These are phyloP conservation scores for Millerozyma acaciae DNA, from an alignment of 805 yeast genomes.

Conservation along the genomic window DNA sequence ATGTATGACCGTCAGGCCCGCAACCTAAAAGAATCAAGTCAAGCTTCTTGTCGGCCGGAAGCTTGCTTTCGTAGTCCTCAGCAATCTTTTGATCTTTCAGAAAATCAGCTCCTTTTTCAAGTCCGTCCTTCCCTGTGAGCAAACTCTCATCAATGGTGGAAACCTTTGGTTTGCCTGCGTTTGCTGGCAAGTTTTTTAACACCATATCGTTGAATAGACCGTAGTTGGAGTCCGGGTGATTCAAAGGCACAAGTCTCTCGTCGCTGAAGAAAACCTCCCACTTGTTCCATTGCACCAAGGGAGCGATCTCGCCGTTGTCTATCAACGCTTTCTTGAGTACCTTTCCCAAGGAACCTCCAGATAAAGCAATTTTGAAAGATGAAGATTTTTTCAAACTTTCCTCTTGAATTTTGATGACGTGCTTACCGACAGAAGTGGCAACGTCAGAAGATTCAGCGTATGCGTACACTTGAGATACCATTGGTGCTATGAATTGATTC, in stretches of 20 bases:
- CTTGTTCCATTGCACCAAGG: slow-evolving; percentile 56
- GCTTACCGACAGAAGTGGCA: slow-evolving; percentile 62
- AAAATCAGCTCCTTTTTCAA: slow-evolving; percentile 40
- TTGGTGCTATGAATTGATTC: slow-evolving; percentile 6
- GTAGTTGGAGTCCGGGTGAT: slow-evolving; percentile 80
- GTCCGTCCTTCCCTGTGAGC: slow-evolving; percentile 48
- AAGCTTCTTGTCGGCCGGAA: slow-evolving; percentile 46
- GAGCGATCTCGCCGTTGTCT: slow-evolving; percentile 44
- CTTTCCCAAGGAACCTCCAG: slow-evolving; percentile 88
- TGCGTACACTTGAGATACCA: slow-evolving; percentile 41
- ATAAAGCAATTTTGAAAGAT: slow-evolving; percentile 70
- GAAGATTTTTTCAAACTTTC: slow-evolving; percentile 44
- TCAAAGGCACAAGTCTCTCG: slow-evolving; percentile 83
- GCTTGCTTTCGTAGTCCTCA: slow-evolving; percentile 50
- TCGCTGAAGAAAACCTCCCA: slow-evolving; percentile 88
- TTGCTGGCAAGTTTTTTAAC: slow-evolving; percentile 42
- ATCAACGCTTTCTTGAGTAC: slow-evolving; percentile 66
- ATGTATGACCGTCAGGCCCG: slow-evolving; percentile 96
- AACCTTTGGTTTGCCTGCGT: slow-evolving; percentile 51
- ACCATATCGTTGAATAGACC: slow-evolving; percentile 70
- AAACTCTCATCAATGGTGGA: slow-evolving; percentile 63
- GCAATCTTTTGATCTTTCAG: slow-evolving; percentile 53
- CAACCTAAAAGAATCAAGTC: slow-evolving; percentile 81
- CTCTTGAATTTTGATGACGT: slow-evolving; percentile 60
- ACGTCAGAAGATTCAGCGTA: slow-evolving; percentile 55